Evolutionary conservation across 306 rosid genomes (phyloP).

Genomic region (Comarum palustre): DNA sequence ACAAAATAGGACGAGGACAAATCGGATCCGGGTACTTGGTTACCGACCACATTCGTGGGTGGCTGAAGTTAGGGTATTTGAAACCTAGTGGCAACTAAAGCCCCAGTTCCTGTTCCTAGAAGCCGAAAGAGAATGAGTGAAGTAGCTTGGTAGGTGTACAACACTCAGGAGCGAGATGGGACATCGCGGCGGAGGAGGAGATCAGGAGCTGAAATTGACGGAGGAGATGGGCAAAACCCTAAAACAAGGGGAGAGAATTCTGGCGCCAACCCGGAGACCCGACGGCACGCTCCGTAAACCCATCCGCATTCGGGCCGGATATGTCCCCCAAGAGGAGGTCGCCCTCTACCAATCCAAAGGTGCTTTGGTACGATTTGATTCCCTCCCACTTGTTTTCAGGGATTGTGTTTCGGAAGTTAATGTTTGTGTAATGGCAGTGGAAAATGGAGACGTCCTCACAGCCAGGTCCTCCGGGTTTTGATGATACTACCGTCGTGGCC

Average conservation of each 20-base stretch:
- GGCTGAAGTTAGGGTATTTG: no score
- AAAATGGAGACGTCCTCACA: constrained; percentile 68
- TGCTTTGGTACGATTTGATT: constrained; percentile 44
- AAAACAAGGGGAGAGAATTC: constrained; percentile 78
- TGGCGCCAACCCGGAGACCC: constrained; percentile 81
- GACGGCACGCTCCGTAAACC: constrained; percentile 87
- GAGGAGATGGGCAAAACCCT: constrained; percentile 53
- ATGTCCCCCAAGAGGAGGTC: constrained; percentile 83
- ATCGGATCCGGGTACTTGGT: no score
- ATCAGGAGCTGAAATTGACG: constrained; percentile 26
- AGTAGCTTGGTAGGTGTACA: not conserved
- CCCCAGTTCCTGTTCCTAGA: no score
- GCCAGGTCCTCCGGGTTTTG: constrained; percentile 81
- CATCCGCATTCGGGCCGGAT: constrained; percentile 81
- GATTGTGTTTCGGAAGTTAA: not conserved
- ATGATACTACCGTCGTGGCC: constrained; percentile 26
- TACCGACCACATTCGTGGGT: no score
- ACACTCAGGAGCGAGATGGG: constrained; percentile 35
- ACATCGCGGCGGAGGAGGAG: constrained; percentile 26
- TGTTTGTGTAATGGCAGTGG: constrained; percentile 46
- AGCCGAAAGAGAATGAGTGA: not conserved
- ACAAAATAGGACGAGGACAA: no score
- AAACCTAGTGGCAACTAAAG: no score
- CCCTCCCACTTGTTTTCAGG: not conserved
- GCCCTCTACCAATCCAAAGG: constrained; percentile 80